Percentiles rank a stretch among this genome's conserved stretches.
Conservation (phyloP, 345 rosid genomes). For the Aquilaria sinensis region DNA sequence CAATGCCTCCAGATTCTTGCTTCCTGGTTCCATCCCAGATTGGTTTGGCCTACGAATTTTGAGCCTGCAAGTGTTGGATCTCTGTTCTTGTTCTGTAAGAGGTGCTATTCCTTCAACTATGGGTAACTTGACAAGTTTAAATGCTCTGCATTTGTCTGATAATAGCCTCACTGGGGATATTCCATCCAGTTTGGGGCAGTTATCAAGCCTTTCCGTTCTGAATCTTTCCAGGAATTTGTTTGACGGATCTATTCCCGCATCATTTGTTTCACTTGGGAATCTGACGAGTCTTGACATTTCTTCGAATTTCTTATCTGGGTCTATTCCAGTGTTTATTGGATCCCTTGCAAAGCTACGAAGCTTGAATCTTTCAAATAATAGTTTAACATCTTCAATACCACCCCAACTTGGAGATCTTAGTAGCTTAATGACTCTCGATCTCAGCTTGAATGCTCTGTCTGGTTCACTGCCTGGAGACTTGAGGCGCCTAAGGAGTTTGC, state of each 20-base stretch:
- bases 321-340: slow-evolving; percentile 60
- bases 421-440: slow-evolving; percentile 71
- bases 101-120: slow-evolving; percentile 63
- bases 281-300: slow-evolving; percentile 68
- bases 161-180: slow-evolving; percentile 52
- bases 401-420: slow-evolving; percentile 60
- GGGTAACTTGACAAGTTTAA: slow-evolving; percentile 66
- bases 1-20: slow-evolving; percentile 70
- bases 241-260: slow-evolving; percentile 60
- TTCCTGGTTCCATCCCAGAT: slow-evolving; percentile 77
- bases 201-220: slow-evolving; percentile 46
- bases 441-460: slow-evolving; percentile 59
- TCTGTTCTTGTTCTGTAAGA: slow-evolving; percentile 55
- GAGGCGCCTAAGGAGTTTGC: slow-evolving; percentile 56
- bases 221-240: slow-evolving; percentile 66
- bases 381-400: slow-evolving; percentile 64
- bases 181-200: slow-evolving; percentile 57
- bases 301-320: slow-evolving; percentile 54
- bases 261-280: slow-evolving; percentile 50
- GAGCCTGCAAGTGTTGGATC: slow-evolving; percentile 76
- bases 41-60: slow-evolving; percentile 61
- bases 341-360: slow-evolving; percentile 41
- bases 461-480: slow-evolving; percentile 62
- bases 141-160: slow-evolving; percentile 46
- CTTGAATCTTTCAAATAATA: slow-evolving; percentile 72